Evolutionary conservation across 805 yeast genomes (phyloP), one percentile per base, ranked within the genome.

Genomic region (Kurtzmaniella fragi): DNA sequence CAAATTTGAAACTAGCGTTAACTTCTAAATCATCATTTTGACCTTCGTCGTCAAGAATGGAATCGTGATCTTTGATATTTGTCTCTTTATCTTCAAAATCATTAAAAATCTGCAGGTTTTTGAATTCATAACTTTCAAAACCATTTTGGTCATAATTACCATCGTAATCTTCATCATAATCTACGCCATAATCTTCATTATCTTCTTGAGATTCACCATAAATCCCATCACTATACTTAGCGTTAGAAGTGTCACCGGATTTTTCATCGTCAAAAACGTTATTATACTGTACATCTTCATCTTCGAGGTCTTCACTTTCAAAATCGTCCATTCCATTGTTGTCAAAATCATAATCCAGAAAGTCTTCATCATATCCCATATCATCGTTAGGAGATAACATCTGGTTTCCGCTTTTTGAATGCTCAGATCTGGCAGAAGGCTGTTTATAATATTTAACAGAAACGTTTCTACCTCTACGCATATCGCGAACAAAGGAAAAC

Each of bases 391-490:
- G 5, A 8, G 25, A 5, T 20, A 20, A 20, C 8, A 20, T 28
- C 29, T 61, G 53, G 35, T 47, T 52, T 37, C 58, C 59, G 10
- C 50, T 53, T 31, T 54, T 59, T 7, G 32, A 20, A 20, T 31
- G 27, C 31, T 39, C 40, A 25, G 34, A 38, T 23, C 38, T 42
- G 6, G 39, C 30, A 30, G 48, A 55, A 11, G 34, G 40, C 4
- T 63, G 58, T 41, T 68, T 68, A 40, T 68, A 68, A 42, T 68
- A 68, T 46, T 68, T 68, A 10, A 68, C 66, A 0, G 72, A 66
- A 1, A 71, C 67, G 41, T 68, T 68, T 39, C 73, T 50, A 9
- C 74, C 74, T 2, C 71, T 71, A 7, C 43, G 51, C 43, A 56
- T 54, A 44, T 67, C 74, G 34, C 57, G 54, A 8, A 64, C 66